Conservation (phyloP, 148 eudicot genomes). For the Camellia lanceoleosa region DNA sequence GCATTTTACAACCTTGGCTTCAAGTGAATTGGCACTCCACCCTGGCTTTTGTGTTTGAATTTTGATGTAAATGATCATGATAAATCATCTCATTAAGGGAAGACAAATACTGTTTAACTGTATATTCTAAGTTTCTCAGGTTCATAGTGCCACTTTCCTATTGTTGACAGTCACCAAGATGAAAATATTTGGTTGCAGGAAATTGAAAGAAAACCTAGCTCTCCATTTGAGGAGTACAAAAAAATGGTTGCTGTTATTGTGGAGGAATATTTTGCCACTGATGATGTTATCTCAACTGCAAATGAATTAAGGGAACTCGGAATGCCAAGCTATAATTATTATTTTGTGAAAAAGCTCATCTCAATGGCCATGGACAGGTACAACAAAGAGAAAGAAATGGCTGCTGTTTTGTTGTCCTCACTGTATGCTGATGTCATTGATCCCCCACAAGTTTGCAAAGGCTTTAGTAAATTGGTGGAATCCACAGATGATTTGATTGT, state of each 20-base stretch:
- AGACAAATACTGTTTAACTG: not conserved
- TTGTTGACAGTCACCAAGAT: not conserved
- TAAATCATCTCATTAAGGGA: not conserved
- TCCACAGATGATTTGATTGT: conserved; percentile 55
- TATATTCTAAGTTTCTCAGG: not conserved
- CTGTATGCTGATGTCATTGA: conserved; percentile 47
- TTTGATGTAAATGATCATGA: not conserved
- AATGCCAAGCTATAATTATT: conserved; percentile 42
- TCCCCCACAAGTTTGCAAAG: conserved; percentile 47
- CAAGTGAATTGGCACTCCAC: not conserved
- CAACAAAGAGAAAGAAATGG: conserved; percentile 70
- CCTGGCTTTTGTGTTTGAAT: not conserved
- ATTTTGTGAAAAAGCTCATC: conserved; percentile 52
- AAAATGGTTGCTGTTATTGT: conserved; percentile 37
- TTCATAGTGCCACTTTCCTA: not conserved
- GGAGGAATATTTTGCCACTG: conserved; percentile 55
- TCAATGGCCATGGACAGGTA: conserved; percentile 61
- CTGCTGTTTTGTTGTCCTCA: conserved; percentile 49
- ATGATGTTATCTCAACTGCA: conserved; percentile 44
- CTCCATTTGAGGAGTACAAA: conserved; percentile 46
- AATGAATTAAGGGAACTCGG: conserved; percentile 47
- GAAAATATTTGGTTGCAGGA: conserved; percentile 28
- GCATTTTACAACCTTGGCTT: not conserved
- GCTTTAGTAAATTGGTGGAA: conserved; percentile 46
- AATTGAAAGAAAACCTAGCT: conserved; percentile 22